phyloP scores from a whole-genome alignment of 2,329 filamentous ascomycete species.

The Ascochyta fabae region DNA sequence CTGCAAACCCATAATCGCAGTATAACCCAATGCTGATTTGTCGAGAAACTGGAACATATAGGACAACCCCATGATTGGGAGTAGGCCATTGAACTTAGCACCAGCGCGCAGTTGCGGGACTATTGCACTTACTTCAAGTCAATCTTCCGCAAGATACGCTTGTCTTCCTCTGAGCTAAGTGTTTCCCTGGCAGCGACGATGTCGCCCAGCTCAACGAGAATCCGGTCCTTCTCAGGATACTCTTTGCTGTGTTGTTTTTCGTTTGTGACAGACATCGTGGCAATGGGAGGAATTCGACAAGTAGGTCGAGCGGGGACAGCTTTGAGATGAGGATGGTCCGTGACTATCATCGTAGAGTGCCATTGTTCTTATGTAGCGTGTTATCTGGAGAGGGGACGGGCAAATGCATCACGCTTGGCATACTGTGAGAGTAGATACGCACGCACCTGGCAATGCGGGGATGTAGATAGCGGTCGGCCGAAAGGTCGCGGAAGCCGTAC shows the following conservation, averaged over 20 bases:
- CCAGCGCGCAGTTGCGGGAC: neutral
- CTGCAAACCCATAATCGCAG: conserved; percentile 31
- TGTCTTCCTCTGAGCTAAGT: conserved; percentile 8
- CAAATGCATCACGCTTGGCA: no score
- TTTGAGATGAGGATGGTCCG: neutral
- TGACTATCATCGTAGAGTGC: neutral
- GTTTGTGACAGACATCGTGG: neutral
- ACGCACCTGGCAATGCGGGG: neutral
- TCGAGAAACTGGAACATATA: conserved; percentile 31
- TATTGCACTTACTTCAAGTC: neutral
- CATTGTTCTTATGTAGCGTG: conserved; percentile 1
- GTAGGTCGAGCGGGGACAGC: neutral
- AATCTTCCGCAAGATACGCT: conserved; percentile 12
- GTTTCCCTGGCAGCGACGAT: conserved; percentile 1
- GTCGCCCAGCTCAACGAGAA: neutral
- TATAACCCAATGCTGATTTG: conserved; percentile 24
- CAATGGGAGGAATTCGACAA: neutral
- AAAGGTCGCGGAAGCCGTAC: neutral
- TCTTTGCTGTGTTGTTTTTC: conserved; percentile 4
- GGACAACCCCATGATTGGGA: conserved; percentile 25
- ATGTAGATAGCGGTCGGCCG: neutral
- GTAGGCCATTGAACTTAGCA: conserved; percentile 1
- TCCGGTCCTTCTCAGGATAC: conserved; percentile 6
- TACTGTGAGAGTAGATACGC: neutral
- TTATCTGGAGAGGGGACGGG: neutral